phyloP scores from a whole-genome alignment of 2,329 filamentous ascomycete species.

The Aspergillus fumigatus region DNA sequence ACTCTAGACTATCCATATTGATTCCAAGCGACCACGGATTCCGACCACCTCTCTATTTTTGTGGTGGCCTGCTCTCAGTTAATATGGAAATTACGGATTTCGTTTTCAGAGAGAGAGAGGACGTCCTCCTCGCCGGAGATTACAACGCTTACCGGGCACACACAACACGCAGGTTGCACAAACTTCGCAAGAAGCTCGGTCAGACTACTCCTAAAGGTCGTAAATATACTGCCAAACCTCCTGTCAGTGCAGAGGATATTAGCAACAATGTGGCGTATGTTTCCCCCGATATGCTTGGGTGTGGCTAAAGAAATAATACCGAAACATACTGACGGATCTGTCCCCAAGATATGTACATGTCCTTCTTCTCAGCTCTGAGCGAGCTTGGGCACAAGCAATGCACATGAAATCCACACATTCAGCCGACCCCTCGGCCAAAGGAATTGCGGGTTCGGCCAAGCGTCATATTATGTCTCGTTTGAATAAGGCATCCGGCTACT shows the following conservation, averaged over 20 bases:
- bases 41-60: background rate
- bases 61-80: background rate
- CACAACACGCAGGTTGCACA: slow-evolving; percentile 75
- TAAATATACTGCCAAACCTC: slow-evolving; percentile 71
- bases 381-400: slow-evolving; percentile 95
- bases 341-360: slow-evolving; percentile 64
- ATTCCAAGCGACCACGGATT: background rate
- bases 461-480: slow-evolving; percentile 86
- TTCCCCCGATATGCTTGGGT: background rate
- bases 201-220: slow-evolving; percentile 78
- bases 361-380: slow-evolving; percentile 79
- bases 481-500: slow-evolving; percentile 69
- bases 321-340: slow-evolving; percentile 9
- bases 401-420: slow-evolving; percentile 81
- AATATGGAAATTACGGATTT: slow-evolving; percentile 87
- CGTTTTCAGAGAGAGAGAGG: slow-evolving; percentile 72
- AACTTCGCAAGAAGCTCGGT: slow-evolving; percentile 77
- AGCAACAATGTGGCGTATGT: slow-evolving; percentile 69
- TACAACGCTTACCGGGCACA: slow-evolving; percentile 79
- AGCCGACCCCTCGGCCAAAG: slow-evolving; percentile 66
- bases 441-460: slow-evolving; percentile 72
- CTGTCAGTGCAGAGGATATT: slow-evolving; percentile 71
- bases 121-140: slow-evolving; percentile 81
- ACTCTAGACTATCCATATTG: slow-evolving; percentile 4
- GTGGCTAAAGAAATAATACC: background rate